phyloP scores from a whole-genome alignment of 2,329 filamentous ascomycete genomes.

The Orbilia brochopaga region DNA sequence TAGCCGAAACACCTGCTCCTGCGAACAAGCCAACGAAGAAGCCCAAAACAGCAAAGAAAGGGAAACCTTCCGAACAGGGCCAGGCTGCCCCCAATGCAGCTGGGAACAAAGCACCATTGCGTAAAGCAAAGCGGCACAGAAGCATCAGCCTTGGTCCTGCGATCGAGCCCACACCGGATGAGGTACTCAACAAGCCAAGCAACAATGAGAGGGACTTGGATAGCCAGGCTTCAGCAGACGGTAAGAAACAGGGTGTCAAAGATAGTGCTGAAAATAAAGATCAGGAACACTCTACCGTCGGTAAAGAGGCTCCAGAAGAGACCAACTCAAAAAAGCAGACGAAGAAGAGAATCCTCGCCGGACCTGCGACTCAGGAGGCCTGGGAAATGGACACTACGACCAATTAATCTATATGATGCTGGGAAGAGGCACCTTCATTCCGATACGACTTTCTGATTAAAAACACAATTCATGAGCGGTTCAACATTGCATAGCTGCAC shows the following conservation, averaged over 20 bases:
- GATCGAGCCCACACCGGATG: slow-evolving; percentile 9
- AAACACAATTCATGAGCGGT: too few relatives aligned
- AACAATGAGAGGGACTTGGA: not conserved
- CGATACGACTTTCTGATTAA: too few relatives aligned
- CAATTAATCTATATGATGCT: not conserved
- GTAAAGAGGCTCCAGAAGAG: not conserved
- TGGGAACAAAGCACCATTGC: not conserved
- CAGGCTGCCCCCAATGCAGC: not conserved
- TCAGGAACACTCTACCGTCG: not conserved
- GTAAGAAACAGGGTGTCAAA: not conserved
- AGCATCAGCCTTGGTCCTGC: slow-evolving; percentile 16
- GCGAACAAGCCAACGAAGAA: slow-evolving; percentile 23
- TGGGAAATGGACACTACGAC: slow-evolving; percentile 31
- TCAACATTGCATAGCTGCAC: too few relatives aligned
- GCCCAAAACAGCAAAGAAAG: not conserved
- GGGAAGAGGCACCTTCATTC: not conserved
- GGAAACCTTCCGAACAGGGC: not conserved
- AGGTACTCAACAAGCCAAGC: not conserved
- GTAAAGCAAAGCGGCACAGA: slow-evolving; percentile 15
- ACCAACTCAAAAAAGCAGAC: not conserved
- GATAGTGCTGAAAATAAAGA: not conserved
- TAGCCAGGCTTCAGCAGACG: not conserved
- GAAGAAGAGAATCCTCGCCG: slow-evolving; percentile 39
- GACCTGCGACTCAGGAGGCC: slow-evolving; percentile 40
- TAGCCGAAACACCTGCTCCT: slow-evolving; percentile 16